Evolutionary conservation across 2,329 filamentous ascomycete genomes (phyloP), one percentile per base, ranked within the genome.

Genomic region (Aspergillus flavus): DNA sequence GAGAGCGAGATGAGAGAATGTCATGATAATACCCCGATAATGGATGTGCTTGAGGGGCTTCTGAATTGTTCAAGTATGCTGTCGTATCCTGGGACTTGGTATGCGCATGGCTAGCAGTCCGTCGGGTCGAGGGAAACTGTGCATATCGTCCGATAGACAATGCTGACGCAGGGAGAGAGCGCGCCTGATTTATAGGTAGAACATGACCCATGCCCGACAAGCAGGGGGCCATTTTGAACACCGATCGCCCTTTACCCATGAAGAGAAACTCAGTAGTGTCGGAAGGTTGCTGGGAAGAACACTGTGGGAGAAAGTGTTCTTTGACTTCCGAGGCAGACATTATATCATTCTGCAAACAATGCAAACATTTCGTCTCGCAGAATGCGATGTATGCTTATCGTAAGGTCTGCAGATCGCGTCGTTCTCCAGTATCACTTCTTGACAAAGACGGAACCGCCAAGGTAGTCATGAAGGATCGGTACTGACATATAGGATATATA

Each of bases 21-120:
- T 82, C 76, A 45, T 75, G 74, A 65, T 82, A 82, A 61, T 81
- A 82, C 11, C 80, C 80, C 1, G 79, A 75, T 19, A 81, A 65
- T 6, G 78, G 78, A 57, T 80, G 70, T 21, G 77, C 76, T 63
- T 81, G 80, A n/a, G 64, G 58, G 19, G 61, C 7, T 1, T 63
- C 61, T 34, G 66, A 32, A n/a, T 64, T 64, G 39, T 59, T 57
- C 30, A 60, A 19, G 30, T 59, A 26, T 36, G 59, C 32, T n/a
- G 45, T 46, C 23, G 54, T 53, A 45, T 68, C 56, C 30, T 65
- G 64, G 28, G 57, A 23, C 48, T 64, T 62, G 53, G 68, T 55
- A 59, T 58, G 62, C 48, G 59, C 56, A 26, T 69, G 68, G 48
- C 66, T 64, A 59, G 58, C 64, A 58, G 65, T 68, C 64, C 64